These are phyloP conservation scores for Dictyostelium citrinum DNA, from an alignment of 78 protist genomes.

Conservation along the genomic window DNA sequence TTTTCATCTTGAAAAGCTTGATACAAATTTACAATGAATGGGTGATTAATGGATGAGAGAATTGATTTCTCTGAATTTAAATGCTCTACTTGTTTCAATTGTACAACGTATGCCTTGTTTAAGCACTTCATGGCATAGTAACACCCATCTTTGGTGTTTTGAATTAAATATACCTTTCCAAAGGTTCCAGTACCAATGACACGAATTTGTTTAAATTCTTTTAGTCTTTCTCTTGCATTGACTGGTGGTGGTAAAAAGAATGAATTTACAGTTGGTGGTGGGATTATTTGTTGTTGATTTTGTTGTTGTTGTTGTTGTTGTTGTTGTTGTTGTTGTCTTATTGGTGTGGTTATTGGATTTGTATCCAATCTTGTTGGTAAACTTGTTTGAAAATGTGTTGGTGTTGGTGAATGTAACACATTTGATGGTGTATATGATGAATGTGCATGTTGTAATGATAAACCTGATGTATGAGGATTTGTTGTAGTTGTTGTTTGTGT, in stretches of 20 bases:
- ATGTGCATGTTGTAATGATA: neutral
- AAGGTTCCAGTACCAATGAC: conserved; percentile 93
- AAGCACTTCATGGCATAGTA: conserved; percentile 89
- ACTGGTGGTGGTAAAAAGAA: conserved; percentile 32
- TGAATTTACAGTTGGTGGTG: conserved; percentile 57
- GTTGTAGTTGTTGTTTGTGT: neutral
- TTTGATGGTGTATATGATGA: conserved; percentile 3
- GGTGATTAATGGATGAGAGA: conserved; percentile 82
- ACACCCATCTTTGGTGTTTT: conserved; percentile 6
- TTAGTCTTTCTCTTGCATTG: conserved; percentile 58
- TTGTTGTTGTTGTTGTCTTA: neutral
- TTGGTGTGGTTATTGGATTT: neutral
- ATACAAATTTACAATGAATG: conserved; percentile 91
- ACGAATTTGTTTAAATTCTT: conserved; percentile 87
- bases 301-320: neutral
- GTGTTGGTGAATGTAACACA: neutral
- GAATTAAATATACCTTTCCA: conserved; percentile 86
- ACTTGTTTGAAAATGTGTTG: neutral
- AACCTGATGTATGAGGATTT: neutral
- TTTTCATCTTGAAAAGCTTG: conserved; percentile 88
- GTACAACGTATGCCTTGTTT: conserved; percentile 86
- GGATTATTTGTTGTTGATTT: neutral
- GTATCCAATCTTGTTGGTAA: neutral
- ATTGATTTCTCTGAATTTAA: conserved; percentile 87
- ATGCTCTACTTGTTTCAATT: conserved; percentile 81